Evolutionary conservation across 2,329 filamentous ascomycete species (phyloP).

Genomic region (Helminthosporium solani): DNA sequence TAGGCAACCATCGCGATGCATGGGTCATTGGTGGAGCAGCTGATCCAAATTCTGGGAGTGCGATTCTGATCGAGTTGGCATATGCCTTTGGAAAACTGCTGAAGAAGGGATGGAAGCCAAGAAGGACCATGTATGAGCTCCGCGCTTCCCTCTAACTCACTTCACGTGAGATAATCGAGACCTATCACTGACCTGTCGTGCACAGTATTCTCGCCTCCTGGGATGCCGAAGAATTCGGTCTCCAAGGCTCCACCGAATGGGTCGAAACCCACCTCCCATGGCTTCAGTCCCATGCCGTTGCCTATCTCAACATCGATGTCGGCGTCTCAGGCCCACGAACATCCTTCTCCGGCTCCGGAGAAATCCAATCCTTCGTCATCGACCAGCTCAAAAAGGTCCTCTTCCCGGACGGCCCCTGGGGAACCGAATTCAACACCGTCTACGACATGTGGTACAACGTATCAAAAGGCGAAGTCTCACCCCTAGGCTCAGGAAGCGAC

Average conservation of each 20-base stretch:
- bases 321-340: constrained; percentile 20
- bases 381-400: constrained; percentile 25
- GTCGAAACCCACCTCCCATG: constrained; percentile 34
- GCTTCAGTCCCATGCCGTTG: constrained; percentile 23
- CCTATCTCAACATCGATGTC: constrained; percentile 24
- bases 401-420: constrained; percentile 16
- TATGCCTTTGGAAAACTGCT: constrained; percentile 48
- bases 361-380: constrained; percentile 21
- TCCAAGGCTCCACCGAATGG: constrained; percentile 45
- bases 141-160: background rate
- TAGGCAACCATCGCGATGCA: constrained; percentile 53
- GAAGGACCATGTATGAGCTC: constrained; percentile 39
- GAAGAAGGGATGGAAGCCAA: constrained; percentile 50
- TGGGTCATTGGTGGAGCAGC: constrained; percentile 53
- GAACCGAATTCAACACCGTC: constrained; percentile 30
- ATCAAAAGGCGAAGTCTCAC: constrained; percentile 32
- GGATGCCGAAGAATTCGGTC: constrained; percentile 26
- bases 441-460: constrained; percentile 43
- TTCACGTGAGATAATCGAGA: background rate
- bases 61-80: constrained; percentile 48
- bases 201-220: constrained; percentile 19
- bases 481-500: constrained; percentile 44
- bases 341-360: constrained; percentile 15
- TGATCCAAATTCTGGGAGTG: constrained; percentile 50
- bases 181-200: background rate